Base-by-base conservation (phyloP, 2,329 filamentous ascomycete species). In the Sclerotinia trifoliorum region DNA sequence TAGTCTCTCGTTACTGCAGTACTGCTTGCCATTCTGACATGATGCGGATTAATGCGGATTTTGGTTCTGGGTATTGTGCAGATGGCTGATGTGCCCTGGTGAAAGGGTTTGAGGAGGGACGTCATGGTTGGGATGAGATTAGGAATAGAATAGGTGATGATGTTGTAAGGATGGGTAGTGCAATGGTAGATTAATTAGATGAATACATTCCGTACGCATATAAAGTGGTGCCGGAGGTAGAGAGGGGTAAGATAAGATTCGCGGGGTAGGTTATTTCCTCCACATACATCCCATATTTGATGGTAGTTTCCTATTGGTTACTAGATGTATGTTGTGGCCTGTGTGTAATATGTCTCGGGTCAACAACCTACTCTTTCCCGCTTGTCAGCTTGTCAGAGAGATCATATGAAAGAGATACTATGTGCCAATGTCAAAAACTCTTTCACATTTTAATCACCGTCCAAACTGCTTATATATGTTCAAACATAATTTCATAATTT, bases 1-100 rank as follows among this genome's bases (percentile, higher is more conserved):
- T 76, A 73, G 39, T 75, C 73, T 60, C 68, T 75, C 10, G 73
- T 75, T 2, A 74, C 73, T 26, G 74, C 74, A 10, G 72, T 76
- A 49, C 68, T 71, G 29, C 56, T 67, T 29, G 56, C 65, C 65
- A 55, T 67, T 63, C 39, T 62, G 15, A 46, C 13, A 1, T 29
- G 42, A 48, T 51, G 42, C 24, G 35, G 29, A 26, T 19, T 19
- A 2, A 54, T 5, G 39, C 19, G 39, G 32, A n/a, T 24, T 66
- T 46, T 44, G 19, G 29, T 19, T 66, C 46, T 52, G 5, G 48
- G 49, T 35, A 63, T n/a, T 15, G 24, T 26, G 29, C 35, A 63
- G 7, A 52, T 10, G 13, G 48, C 26, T 5, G 26, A 35, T 35
- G 48, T 52, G 32, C 39, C n/a, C 44, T 35, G 8, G 10, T 52